A percentile compares a stretch with the other conserved stretches of the same genome.
Evolutionary conservation across 257 asterid species (phyloP).

Genomic region (Nicotiana tomentosiformis): DNA sequence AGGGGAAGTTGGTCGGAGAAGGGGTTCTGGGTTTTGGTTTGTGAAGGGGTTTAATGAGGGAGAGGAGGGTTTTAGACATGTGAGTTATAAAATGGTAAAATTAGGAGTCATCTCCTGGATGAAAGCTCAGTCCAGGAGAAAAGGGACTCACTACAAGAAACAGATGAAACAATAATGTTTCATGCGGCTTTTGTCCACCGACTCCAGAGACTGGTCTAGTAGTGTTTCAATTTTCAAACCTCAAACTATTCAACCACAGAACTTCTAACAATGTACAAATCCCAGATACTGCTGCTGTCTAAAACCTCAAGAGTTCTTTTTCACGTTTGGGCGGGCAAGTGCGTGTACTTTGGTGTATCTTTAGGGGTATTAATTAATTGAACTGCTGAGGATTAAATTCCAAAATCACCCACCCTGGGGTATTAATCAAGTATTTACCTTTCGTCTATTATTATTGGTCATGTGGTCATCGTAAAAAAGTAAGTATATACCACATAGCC

Average conservation of each 20-base stretch:
- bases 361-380: conserved; percentile 18
- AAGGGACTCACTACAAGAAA: background rate
- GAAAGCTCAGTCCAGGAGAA: conserved; percentile 1
- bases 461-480: no score
- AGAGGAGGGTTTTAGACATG: conserved; percentile 72
- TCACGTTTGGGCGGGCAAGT: background rate
- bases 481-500: no score
- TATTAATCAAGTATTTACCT: no score
- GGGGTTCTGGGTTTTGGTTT: conserved; percentile 35
- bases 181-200: background rate
- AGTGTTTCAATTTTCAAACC: background rate
- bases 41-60: conserved; percentile 57
- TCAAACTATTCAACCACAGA: background rate
- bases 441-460: no score
- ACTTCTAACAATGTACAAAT: background rate
- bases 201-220: background rate
- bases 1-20: conserved; percentile 13
- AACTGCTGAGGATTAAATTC: no score
- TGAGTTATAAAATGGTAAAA: background rate
- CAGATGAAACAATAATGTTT: background rate
- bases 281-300: background rate
- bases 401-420: no score
- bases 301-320: background rate
- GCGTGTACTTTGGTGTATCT: background rate
- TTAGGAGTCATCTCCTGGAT: conserved; percentile 6